These are phyloP conservation scores for Sonneratia alba DNA, from an alignment of 345 rosid genomes.

Conservation along the genomic window DNA sequence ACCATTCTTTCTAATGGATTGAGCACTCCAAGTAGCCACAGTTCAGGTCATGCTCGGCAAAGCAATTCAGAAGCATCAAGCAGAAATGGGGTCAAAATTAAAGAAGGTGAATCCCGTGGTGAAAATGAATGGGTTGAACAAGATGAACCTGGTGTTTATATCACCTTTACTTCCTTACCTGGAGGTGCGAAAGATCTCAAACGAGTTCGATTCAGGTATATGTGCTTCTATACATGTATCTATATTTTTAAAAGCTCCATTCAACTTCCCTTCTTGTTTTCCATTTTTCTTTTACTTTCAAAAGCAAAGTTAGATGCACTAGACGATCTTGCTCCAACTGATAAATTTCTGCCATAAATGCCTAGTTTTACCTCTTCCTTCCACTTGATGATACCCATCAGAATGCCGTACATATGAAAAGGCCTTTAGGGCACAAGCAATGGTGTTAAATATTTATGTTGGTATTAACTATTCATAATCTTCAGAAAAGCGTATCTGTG, in stretches of 20 bases:
- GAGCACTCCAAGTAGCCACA: conserved; percentile 32
- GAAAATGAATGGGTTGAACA: conserved; percentile 95
- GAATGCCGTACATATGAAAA: no score
- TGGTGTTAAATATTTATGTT: no score
- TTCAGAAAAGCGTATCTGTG: no score
- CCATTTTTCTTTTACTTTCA: background rate
- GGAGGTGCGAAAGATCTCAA: conserved; percentile 91
- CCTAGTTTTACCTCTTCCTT: no score
- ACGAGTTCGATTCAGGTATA: conserved; percentile 95
- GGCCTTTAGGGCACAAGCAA: no score
- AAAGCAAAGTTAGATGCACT: no score
- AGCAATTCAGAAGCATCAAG: conserved; percentile 46
- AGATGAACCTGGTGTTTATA: conserved; percentile 94
- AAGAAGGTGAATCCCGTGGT: conserved; percentile 49
- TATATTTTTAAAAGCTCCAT: background rate
- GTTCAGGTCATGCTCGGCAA: conserved; percentile 36
- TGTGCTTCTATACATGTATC: no score
- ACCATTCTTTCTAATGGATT: conserved; percentile 48
- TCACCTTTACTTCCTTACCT: conserved; percentile 74
- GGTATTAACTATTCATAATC: no score
- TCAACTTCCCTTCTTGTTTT: background rate
- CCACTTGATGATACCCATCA: no score
- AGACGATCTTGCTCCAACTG: no score
- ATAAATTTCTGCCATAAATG: no score
- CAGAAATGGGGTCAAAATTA: conserved; percentile 50